Evolutionary conservation across 768 basidiomycete genomes (phyloP), one percentile per base, ranked within the genome.

Genomic region (Neoboletus subvelutipes): DNA sequence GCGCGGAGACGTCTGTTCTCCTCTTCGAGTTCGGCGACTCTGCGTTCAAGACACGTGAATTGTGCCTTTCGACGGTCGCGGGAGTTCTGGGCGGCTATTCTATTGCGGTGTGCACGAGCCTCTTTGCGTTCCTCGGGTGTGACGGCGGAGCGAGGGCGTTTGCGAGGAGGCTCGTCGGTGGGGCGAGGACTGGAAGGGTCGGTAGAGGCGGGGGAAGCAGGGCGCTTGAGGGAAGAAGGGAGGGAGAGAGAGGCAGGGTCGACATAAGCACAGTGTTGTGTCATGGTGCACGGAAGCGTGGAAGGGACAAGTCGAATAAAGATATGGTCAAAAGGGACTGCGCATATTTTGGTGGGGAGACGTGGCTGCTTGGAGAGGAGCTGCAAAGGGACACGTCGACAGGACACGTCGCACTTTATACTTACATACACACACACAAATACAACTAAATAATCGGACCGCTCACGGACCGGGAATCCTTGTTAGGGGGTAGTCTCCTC

Each of bases 21-120:
- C 54, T 87, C 87, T 76, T 92, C 88, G 55, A 92, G 86, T 69
- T 89, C 85, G 13, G 77, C 69, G 4, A 92, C 88, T 45, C 86
- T 71, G 37, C 74, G 80, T 69, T 90, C 86, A 41, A 92, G 86
- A 61, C 76, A 78, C 1, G 76, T 54, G 68, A 88, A 92, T 61
- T 95, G 92, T 17, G 86, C 87, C 73, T 96, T 96, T 55, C 92
- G 83, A 64, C 90, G 83, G 76, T 96, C 94, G 45, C 94, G 86
- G 12, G 90, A 92, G 76, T 94, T 90, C 78, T 96, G 94, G 6
- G 93, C 93, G 2, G 94, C 94, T 71, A 95, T 92, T 50, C 93
- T 83, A 74, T 96, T 96, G 55, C 94, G 86, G 75, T 94, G 91
- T 17, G 90, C 92, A 61, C 94, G 81, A 47, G 90, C 91, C 70